These are phyloP conservation scores for Aureobasidium namibiae DNA, from an alignment of 2,329 filamentous ascomycete genomes.

Conservation along the genomic window DNA sequence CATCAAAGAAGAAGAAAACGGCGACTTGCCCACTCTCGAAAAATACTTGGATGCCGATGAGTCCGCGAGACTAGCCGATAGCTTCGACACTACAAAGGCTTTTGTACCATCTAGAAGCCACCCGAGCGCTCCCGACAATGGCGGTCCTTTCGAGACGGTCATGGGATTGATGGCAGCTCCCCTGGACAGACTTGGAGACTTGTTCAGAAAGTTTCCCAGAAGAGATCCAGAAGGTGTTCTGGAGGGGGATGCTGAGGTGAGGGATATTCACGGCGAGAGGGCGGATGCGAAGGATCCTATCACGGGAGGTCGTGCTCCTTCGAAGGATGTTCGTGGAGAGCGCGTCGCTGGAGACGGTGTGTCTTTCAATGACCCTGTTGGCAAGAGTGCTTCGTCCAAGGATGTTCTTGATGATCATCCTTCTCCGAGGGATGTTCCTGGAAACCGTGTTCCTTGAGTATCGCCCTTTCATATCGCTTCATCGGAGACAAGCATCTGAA, in stretches of 20 bases:
- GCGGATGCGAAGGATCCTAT: too few species aligned
- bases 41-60: constrained; percentile 9
- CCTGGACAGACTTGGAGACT: constrained; percentile 47
- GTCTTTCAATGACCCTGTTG: too few species aligned
- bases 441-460: too few species aligned
- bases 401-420: too few species aligned
- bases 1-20: constrained; percentile 15
- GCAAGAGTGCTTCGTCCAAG: too few species aligned
- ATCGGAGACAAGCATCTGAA: too few species aligned
- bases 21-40: constrained; percentile 15
- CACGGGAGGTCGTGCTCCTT: too few species aligned
- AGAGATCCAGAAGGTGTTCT: not conserved
- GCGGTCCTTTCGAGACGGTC: constrained; percentile 49
- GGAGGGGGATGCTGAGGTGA: not conserved
- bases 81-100: constrained; percentile 13
- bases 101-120: constrained; percentile 14
- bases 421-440: too few species aligned
- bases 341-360: too few species aligned
- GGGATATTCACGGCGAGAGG: too few species aligned
- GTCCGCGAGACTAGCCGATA: not conserved
- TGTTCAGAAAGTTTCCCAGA: constrained; percentile 47
- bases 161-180: constrained; percentile 48
- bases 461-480: too few species aligned
- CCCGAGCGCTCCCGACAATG: constrained; percentile 7
- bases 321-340: too few species aligned